Base-by-base conservation (phyloP, 1,284 basidiomycete genomes). In the Pseudozyma sp. region DNA sequence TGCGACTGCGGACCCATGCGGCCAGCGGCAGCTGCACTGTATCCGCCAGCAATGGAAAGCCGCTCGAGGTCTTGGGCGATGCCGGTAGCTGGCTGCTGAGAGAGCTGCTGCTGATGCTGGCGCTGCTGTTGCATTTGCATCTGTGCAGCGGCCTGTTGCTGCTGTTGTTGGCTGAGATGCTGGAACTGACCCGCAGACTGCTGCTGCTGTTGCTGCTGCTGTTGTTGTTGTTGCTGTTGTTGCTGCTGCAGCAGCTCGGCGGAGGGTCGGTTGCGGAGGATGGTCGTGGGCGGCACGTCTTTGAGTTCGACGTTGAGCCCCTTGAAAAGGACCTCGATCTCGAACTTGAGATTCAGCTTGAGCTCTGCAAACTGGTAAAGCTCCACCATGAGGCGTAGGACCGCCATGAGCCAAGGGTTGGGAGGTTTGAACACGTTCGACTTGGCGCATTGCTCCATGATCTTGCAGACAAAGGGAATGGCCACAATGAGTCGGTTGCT, bases 391-490 rank as follows among this genome's bases (percentile, higher is more conserved):
- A 99, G 88, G 70, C 92, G 90, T 75, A 99, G 88, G 68, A 99
- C 92, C 0, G 92, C 95, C 91, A 97, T 94, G 60, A 99, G 86
- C 97, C 97, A 99, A 1, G 97, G 97, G 85, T 99, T 99, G 30
- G 97, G 97, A 16, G 93, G 92, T 80, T 89, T 91, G 89, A 99
- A 99, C 39, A 99, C 93, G 69, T 88, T 90, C 45, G 94, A 97
- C 81, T 91, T 90, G 57, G 90, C 88, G 78, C 93, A 95, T 54
- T 93, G 93, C 83, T 95, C 93, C 57, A 99, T 89, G 5, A 96
- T 92, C 86, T 97, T 98, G 90, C 95, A 98, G 33, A 99, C 93
- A 84, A 99, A 99, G 0, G 97, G 95, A 70, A 99, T 97, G 9
- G 95, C 94, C 14, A 98, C 93, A 50, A 96, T 90, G 47, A 98